Evolutionary conservation across 169 alveolate genomes (phyloP).

Genomic region (Plasmodium inui): DNA sequence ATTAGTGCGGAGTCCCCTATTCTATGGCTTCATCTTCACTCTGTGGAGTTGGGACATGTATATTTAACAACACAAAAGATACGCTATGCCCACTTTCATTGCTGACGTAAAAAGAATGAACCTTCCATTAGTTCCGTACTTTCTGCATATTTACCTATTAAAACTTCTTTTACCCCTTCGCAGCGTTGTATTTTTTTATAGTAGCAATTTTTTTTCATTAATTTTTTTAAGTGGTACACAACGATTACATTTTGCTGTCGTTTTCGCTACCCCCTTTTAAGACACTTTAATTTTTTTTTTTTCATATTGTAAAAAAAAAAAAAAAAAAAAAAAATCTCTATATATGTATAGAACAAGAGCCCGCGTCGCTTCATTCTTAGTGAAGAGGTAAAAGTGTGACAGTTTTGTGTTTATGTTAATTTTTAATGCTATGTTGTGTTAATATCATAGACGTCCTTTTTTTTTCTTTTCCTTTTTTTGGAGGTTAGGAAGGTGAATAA

Average conservation of each 20-base stretch:
- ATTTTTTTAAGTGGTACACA: slow-evolving; percentile 14
- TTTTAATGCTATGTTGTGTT: not conserved
- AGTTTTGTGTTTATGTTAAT: not conserved
- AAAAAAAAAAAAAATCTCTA: not conserved
- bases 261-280: slow-evolving; percentile 11
- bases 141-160: not conserved
- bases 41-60: not conserved
- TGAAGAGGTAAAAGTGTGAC: not conserved
- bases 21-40: not conserved
- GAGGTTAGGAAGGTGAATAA: not conserved
- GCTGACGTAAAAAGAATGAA: not conserved
- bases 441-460: not conserved
- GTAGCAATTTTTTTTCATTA: slow-evolving; percentile 14
- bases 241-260: not conserved
- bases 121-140: not conserved
- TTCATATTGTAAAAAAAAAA: not conserved
- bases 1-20: not conserved
- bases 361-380: not conserved
- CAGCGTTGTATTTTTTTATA: not conserved
- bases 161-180: not conserved
- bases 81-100: not conserved
- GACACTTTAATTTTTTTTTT: slow-evolving; percentile 20
- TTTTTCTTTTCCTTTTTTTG: not conserved
- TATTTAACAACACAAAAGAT: not conserved
- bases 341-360: not conserved